phyloP scores from a whole-genome alignment of 176 grass and related monocot genomes.

The Oryza officinalis region DNA sequence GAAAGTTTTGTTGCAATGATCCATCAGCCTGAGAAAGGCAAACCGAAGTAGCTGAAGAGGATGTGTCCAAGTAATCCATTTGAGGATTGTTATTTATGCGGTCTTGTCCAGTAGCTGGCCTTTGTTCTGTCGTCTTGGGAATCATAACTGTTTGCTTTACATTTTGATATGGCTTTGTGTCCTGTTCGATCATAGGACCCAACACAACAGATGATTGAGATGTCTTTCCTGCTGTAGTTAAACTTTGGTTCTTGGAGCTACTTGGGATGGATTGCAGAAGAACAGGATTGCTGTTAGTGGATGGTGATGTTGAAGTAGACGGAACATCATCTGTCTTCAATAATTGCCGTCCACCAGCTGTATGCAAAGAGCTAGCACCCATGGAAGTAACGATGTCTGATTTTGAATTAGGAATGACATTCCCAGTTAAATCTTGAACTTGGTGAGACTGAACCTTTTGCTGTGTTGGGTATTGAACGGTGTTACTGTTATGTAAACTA shows the following conservation, averaged over 20 bases:
- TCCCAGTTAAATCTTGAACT: slow-evolving; percentile 29
- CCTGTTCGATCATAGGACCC: slow-evolving; percentile 37
- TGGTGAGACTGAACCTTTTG: slow-evolving; percentile 50
- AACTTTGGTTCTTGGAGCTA: slow-evolving; percentile 45
- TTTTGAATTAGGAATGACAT: slow-evolving; percentile 38
- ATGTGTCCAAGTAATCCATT: slow-evolving; percentile 71
- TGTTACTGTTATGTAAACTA: slow-evolving; percentile 38
- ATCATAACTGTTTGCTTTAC: slow-evolving; percentile 42
- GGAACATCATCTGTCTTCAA: slow-evolving; percentile 45
- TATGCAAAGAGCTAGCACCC: slow-evolving; percentile 43
- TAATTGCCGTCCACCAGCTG: slow-evolving; percentile 35
- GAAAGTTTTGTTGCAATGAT: slow-evolving; percentile 66
- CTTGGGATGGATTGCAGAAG: slow-evolving; percentile 48
- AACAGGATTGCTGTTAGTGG: slow-evolving; percentile 48
- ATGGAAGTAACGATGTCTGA: slow-evolving; percentile 46
- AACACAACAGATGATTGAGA: slow-evolving; percentile 61
- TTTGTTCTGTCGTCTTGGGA: slow-evolving; percentile 56
- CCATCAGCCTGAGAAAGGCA: slow-evolving; percentile 76
- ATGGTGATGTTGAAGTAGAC: slow-evolving; percentile 61
- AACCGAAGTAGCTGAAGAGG: slow-evolving; percentile 76
- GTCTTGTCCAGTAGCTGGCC: slow-evolving; percentile 44
- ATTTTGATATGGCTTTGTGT: slow-evolving; percentile 40
- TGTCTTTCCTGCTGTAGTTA: slow-evolving; percentile 44
- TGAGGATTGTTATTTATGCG: slow-evolving; percentile 52
- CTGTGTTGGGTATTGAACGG: slow-evolving; percentile 37